These are phyloP conservation scores for Eimeria maxima DNA, from an alignment of 169 alveolate genomes.

Conservation along the genomic window DNA sequence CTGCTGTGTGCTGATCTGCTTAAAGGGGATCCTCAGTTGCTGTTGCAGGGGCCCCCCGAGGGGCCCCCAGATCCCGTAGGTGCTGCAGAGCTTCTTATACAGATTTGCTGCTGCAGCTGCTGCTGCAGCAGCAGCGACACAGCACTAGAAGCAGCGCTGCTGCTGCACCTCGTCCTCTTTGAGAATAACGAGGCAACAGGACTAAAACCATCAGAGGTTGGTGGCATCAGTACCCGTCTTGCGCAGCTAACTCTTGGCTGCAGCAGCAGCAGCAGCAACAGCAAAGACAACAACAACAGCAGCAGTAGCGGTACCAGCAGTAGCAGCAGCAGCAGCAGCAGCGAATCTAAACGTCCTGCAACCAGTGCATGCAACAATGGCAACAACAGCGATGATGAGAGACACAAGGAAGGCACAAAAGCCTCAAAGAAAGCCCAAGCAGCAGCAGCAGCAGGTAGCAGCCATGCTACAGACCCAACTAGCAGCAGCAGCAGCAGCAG, in stretches of 20 bases:
- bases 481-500: slow-evolving; percentile 29
- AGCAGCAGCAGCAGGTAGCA: not conserved
- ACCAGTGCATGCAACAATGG: not conserved
- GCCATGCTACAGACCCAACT: not conserved
- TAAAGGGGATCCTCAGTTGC: slow-evolving; percentile 35
- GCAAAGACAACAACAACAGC: slow-evolving; percentile 49
- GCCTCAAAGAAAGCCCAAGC: not conserved
- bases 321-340: slow-evolving; percentile 14
- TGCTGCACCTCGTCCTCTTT: not conserved
- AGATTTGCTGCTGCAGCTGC: slow-evolving; percentile 76
- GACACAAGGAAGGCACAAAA: not conserved
- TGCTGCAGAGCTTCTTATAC: slow-evolving; percentile 44
- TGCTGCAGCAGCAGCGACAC: slow-evolving; percentile 46
- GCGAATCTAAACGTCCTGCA: not conserved
- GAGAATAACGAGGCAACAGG: not conserved
- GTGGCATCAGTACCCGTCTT: not conserved
- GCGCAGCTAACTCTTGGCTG: not conserved
- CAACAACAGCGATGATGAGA: not conserved
- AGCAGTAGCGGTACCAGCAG: not conserved
- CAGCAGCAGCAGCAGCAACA: not conserved
- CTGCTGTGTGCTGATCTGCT: slow-evolving; percentile 54
- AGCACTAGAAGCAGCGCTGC: slow-evolving; percentile 38
- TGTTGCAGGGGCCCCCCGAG: slow-evolving; percentile 52
- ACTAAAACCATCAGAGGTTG: not conserved
- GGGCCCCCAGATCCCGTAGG: slow-evolving; percentile 2